phyloP scores from a whole-genome alignment of 1,284 basidiomycete genomes.

The Somion occarium region DNA sequence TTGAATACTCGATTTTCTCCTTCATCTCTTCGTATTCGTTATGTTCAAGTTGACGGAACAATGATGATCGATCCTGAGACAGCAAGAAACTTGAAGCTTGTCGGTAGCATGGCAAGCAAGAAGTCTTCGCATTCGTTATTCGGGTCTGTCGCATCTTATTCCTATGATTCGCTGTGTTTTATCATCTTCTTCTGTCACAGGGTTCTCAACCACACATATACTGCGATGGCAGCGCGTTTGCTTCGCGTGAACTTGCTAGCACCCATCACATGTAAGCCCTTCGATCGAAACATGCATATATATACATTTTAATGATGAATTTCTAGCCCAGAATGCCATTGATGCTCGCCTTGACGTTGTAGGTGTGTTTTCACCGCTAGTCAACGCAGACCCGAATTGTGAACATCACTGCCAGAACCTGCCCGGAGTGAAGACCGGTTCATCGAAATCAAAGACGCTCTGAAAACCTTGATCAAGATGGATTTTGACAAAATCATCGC shows the following conservation, averaged over 20 bases:
- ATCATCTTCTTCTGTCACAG: too few species aligned
- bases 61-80: constrained; percentile 92
- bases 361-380: constrained; percentile 69
- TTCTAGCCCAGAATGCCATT: constrained; percentile 59
- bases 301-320: too few species aligned
- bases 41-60: constrained; percentile 77
- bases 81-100: constrained; percentile 82
- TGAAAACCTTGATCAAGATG: constrained; percentile 70
- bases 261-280: constrained; percentile 63
- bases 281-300: too few species aligned
- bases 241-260: constrained; percentile 81
- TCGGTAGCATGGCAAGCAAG: constrained; percentile 64
- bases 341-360: constrained; percentile 82
- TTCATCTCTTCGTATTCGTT: constrained; percentile 75
- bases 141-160: constrained; percentile 61
- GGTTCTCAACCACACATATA: constrained; percentile 76
- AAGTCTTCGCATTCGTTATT: constrained; percentile 68
- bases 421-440: constrained; percentile 74
- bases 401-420: too few species aligned
- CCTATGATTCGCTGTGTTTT: too few species aligned
- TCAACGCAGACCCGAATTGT: too few species aligned
- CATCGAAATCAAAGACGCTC: constrained; percentile 59
- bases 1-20: constrained; percentile 68
- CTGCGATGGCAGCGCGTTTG: constrained; percentile 82
- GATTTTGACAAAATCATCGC: constrained; percentile 88